Base-by-base conservation (phyloP, 2,329 filamentous ascomycete species). In the Sarocladium strictum region DNA sequence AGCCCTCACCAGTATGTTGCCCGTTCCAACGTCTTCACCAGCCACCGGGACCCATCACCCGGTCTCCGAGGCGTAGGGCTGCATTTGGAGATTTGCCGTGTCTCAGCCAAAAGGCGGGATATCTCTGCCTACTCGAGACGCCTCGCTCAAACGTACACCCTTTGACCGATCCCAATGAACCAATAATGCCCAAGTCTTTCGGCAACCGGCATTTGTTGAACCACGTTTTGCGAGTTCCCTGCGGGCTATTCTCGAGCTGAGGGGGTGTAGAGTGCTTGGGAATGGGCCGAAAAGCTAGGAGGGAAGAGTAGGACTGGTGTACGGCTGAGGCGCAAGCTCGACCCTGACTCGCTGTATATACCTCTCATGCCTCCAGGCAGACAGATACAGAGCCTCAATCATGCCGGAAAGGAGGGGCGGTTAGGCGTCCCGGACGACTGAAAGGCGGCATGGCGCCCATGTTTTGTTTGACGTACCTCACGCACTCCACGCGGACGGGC, bases 61-160 rank as follows among this genome's bases (percentile, higher is more conserved):
- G 43, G 43, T 27, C 4, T 24, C 43, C 38, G 40, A 9, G 15
- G 24, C 43, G 29, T 47, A 47, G 43, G 43, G 43, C 43, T 47
- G 43, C 43, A 47, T 27, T 47, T 47, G 23, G 43, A 26, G 43
- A 11, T 9, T n/a, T 27, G 23, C n/a, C 24, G 14, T 27, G 43
- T 47, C 23, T 43, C 40, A 43, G 40, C 40, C 40, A 43, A 43
- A 43, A 23, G 40, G 40, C 40, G 40, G 40, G 21, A 43, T 24
- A 24, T 17, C 21, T 11, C 17, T 29, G 43, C 43, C 15, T 47
- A 47, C 10, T 27, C 21, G 14, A 29, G 24, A 47, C 43, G 19
- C 43, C 40, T 23, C 40, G 40, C 11, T 43, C 21, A 24, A 43
- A n/a, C 35, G 9, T 15, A 38, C n/a, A 19, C 6, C 5, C 12